phyloP scores from a whole-genome alignment of 768 basidiomycete genomes.

The Boletus rufocinnamomeus region DNA sequence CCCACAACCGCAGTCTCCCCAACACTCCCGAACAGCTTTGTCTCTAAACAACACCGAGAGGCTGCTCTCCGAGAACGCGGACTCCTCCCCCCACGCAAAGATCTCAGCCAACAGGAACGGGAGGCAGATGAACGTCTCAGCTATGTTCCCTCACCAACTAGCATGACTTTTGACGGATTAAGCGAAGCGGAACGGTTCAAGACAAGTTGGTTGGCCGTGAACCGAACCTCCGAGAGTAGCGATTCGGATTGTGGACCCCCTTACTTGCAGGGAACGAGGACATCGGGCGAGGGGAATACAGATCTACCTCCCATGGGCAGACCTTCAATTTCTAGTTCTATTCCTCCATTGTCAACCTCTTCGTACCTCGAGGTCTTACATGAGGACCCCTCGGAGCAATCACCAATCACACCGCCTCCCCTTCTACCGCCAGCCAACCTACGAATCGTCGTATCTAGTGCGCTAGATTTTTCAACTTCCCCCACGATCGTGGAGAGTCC shows the following conservation, averaged over 20 bases:
- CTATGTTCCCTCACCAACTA: constrained; percentile 37
- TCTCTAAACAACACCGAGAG: constrained; percentile 35
- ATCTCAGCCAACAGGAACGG: constrained; percentile 41
- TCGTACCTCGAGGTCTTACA: constrained; percentile 32
- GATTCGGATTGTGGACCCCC: constrained; percentile 24
- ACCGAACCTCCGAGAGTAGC: constrained; percentile 29
- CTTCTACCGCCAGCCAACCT: background rate
- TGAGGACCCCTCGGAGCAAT: constrained; percentile 30
- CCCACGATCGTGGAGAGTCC: constrained; percentile 25
- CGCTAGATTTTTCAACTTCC: constrained; percentile 8
- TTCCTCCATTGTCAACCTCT: constrained; percentile 26
- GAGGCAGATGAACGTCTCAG: constrained; percentile 44
- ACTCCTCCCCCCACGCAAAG: constrained; percentile 48
- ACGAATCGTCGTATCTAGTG: constrained; percentile 26
- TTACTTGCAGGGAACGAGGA: background rate
- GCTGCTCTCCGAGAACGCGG: constrained; percentile 64
- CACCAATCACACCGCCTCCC: constrained; percentile 17
- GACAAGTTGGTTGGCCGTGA: constrained; percentile 52
- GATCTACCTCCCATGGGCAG: constrained; percentile 18
- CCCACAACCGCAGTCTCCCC: constrained; percentile 6
- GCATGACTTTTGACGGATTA: constrained; percentile 19
- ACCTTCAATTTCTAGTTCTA: constrained; percentile 27
- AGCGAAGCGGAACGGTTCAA: constrained; percentile 57
- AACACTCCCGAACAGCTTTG: constrained; percentile 24
- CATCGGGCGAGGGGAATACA: constrained; percentile 15